Conservation (phyloP, 1,139 yeast genomes). For the Kurtzmaniella quercitrusa region DNA sequence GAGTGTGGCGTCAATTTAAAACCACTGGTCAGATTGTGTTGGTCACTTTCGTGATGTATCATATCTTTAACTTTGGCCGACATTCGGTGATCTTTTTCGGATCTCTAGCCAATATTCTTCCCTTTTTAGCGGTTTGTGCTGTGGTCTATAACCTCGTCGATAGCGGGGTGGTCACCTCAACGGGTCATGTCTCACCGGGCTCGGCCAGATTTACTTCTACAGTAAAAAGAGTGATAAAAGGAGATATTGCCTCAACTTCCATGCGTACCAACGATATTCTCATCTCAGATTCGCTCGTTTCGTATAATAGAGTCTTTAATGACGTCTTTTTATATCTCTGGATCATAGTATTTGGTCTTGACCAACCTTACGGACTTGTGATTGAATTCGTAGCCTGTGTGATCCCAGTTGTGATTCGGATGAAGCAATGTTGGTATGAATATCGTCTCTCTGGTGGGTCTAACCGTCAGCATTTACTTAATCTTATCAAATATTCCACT, state of each 20-base stretch:
- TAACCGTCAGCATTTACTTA: conserved; percentile 50
- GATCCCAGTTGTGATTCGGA: conserved; percentile 67
- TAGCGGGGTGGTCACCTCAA: neutral
- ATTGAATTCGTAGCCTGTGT: conserved; percentile 50
- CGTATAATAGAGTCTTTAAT: conserved; percentile 70
- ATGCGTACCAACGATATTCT: conserved; percentile 76
- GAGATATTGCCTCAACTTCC: conserved; percentile 50
- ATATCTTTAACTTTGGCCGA: neutral
- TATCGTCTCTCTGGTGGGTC: conserved; percentile 46
- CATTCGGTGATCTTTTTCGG: neutral
- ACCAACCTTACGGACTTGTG: conserved; percentile 20
- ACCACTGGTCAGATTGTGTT: conserved; percentile 18
- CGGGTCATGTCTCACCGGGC: conserved; percentile 22
- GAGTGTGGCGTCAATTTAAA: conserved; percentile 29
- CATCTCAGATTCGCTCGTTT: conserved; percentile 75
- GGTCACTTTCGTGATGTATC: conserved; percentile 16
- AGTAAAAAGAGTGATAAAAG: conserved; percentile 48
- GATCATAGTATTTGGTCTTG: conserved; percentile 24
- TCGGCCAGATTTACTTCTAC: conserved; percentile 46
- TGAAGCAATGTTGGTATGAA: conserved; percentile 78
- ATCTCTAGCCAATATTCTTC: conserved; percentile 1
- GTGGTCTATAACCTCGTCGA: conserved; percentile 3
- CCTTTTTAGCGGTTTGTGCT: neutral
- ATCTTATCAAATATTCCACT: conserved; percentile 69
- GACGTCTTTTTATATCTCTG: conserved; percentile 54